Conservation (phyloP, 805 yeast species). For the Dipodascus albidus region DNA sequence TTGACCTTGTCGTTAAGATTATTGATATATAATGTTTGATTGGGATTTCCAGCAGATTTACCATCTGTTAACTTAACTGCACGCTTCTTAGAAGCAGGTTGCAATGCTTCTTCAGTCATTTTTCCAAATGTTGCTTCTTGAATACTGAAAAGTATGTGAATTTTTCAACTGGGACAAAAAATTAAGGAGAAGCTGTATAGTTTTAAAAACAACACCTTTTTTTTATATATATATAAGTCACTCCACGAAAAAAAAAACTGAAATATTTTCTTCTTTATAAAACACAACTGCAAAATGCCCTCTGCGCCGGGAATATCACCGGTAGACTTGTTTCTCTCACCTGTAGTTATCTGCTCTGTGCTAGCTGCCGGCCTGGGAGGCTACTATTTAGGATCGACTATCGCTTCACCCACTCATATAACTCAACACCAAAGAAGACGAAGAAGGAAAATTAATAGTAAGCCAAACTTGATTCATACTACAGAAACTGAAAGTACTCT, state of each 20-base stretch:
- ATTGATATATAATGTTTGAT: slow-evolving; percentile 27
- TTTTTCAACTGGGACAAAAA: background rate
- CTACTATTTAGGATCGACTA: background rate
- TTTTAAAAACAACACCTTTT: too few species aligned
- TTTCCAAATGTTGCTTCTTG: too few species aligned
- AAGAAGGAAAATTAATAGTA: background rate
- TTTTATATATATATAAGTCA: too few species aligned
- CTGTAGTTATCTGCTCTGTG: background rate
- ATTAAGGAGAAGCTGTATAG: too few species aligned
- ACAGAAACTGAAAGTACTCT: background rate
- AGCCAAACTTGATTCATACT: too few species aligned
- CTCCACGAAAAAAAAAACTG: background rate
- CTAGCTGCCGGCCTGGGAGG: slow-evolving; percentile 2
- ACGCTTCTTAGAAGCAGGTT: background rate
- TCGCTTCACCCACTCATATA: background rate
- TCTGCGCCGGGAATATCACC: background rate
- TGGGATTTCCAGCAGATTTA: background rate
- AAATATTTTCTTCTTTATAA: background rate
- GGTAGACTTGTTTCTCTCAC: background rate
- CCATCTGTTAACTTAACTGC: background rate
- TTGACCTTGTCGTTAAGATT: slow-evolving; percentile 29
- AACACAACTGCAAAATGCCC: background rate
- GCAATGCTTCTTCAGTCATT: too few species aligned
- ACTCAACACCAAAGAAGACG: background rate
- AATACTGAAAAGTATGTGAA: too few species aligned